These are phyloP conservation scores for Pseudopithomyces chartarum DNA, from an alignment of 2,329 filamentous ascomycete genomes.

Conservation along the genomic window DNA sequence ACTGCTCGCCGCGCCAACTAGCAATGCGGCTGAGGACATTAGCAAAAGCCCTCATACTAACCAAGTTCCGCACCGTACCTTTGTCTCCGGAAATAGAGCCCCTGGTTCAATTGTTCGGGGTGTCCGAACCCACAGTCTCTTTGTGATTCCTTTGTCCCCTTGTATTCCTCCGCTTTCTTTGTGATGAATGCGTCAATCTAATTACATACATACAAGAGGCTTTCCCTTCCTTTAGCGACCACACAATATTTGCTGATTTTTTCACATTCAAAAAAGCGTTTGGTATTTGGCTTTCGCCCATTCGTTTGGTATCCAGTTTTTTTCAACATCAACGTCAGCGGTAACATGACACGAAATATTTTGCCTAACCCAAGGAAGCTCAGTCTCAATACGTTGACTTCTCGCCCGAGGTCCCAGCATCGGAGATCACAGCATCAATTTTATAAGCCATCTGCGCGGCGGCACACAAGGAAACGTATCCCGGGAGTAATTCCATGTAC, in stretches of 20 bases:
- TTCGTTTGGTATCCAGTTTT: background rate
- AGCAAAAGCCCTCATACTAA: background rate
- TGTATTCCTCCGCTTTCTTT: background rate
- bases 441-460: background rate
- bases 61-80: background rate
- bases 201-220: background rate
- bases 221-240: too few species aligned
- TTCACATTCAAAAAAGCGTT: background rate
- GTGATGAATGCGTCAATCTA: background rate
- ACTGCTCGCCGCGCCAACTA: background rate
- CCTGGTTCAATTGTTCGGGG: background rate
- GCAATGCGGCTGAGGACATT: too few species aligned
- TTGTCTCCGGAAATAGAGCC: background rate
- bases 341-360: background rate
- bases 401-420: background rate
- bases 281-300: background rate
- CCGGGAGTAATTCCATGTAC: conserved; percentile 4
- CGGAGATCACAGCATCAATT: background rate
- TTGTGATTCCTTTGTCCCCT: background rate
- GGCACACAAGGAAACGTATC: background rate
- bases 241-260: background rate
- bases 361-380: background rate
- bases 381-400: background rate
- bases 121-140: background rate
- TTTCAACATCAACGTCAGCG: background rate